Evolutionary conservation across 495 filamentous ascomycete species (phyloP).

Genomic region (Amniculicola lignicola): DNA sequence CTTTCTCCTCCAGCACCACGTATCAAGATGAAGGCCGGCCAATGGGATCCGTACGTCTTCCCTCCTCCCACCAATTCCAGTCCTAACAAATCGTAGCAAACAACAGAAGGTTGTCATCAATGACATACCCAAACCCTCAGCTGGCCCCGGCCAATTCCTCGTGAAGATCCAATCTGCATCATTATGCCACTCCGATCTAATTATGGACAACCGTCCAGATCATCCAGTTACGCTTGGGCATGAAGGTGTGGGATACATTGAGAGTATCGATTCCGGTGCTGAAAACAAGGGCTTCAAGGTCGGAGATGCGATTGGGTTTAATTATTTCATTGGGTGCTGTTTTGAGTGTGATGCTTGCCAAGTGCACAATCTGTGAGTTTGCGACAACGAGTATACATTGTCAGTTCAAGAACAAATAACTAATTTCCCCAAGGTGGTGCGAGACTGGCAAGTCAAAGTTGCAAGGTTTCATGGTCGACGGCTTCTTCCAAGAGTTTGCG

Average conservation of each 20-base stretch:
- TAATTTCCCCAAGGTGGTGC: conserved; percentile 29
- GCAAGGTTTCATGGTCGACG: conserved; percentile 43
- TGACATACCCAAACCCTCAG: conserved; percentile 42
- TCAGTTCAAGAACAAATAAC: neutral
- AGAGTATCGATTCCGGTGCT: conserved; percentile 37
- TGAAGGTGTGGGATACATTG: conserved; percentile 43
- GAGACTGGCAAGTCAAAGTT: conserved; percentile 38
- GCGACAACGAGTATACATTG: too few species aligned
- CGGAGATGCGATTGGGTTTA: conserved; percentile 42
- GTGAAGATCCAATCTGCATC: conserved; percentile 44
- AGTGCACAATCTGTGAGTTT: conserved; percentile 40
- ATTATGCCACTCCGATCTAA: conserved; percentile 42
- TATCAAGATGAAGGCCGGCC: conserved; percentile 27
- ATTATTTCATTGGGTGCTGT: conserved; percentile 43
- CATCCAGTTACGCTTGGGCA: conserved; percentile 41
- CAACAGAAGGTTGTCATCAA: conserved; percentile 37
- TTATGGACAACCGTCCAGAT: conserved; percentile 34
- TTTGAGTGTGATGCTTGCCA: conserved; percentile 44
- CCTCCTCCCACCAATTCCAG: neutral
- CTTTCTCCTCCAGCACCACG: neutral
- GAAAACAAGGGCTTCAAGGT: conserved; percentile 43
- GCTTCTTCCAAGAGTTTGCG: conserved; percentile 44
- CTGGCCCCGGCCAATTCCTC: conserved; percentile 37
- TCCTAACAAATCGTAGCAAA: conserved; percentile 17
- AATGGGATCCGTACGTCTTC: conserved; percentile 22